Conservation (phyloP, 192 early-diverging fungal species). For the Backusella mclennaniae region DNA sequence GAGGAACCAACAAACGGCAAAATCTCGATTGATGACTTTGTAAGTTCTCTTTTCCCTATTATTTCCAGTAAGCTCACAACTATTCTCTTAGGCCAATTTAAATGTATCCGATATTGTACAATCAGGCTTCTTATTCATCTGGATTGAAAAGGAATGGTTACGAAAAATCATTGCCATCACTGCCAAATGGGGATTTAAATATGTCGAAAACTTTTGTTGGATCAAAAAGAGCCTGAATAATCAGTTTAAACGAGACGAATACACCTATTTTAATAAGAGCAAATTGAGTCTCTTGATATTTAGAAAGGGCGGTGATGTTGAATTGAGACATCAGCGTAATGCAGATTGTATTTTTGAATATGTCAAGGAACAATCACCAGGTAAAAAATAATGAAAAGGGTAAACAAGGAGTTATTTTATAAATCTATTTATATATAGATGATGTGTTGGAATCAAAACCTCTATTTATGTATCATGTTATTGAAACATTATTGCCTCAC, state of each 20-base stretch:
- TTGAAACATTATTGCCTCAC: constrained; percentile 87
- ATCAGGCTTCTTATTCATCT: constrained; percentile 89
- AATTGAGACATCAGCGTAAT: constrained; percentile 90
- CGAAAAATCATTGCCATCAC: constrained; percentile 74
- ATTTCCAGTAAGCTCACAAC: no score
- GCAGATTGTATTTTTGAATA: constrained; percentile 96
- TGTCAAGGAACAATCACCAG: constrained; percentile 65
- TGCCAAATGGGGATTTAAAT: constrained; percentile 84
- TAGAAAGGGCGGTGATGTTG: constrained; percentile 85
- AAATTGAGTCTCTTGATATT: constrained; percentile 91
- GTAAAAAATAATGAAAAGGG: neutral
- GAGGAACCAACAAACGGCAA: constrained; percentile 58
- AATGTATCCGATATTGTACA: constrained; percentile 64
- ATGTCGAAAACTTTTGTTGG: constrained; percentile 97
- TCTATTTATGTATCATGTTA: constrained; percentile 77
- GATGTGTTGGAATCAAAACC: constrained; percentile 77
- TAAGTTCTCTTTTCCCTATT: constrained; percentile 5
- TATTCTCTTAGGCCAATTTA: constrained; percentile 34
- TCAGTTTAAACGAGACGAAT: constrained; percentile 65
- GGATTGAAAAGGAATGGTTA: constrained; percentile 92
- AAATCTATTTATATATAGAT: constrained; percentile 22
- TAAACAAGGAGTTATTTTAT: no score
- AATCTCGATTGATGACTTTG: constrained; percentile 65
- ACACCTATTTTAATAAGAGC: constrained; percentile 79
- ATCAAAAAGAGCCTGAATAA: constrained; percentile 85